Percentiles rank a stretch among this genome's conserved stretches.
Evolutionary conservation across 768 basidiomycete genomes (phyloP).

Genomic region (Hydnomerulius pinastri): DNA sequence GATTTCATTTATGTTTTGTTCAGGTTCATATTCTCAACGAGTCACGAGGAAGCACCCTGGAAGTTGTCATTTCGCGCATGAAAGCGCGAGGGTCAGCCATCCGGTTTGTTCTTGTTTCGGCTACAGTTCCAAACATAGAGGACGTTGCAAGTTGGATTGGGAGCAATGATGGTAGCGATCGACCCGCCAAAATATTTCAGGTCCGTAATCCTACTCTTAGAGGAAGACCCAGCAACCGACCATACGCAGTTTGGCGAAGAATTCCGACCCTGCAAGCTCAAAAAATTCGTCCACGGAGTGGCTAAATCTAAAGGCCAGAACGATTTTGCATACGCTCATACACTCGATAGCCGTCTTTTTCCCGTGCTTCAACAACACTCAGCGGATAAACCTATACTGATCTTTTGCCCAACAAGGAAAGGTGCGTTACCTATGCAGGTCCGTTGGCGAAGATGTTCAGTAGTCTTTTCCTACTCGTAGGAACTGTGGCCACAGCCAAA

Average conservation of each 20-base stretch:
- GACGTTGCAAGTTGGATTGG: slow-evolving; percentile 93
- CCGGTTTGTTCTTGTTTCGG: slow-evolving; percentile 88
- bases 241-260: slow-evolving; percentile 82
- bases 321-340: slow-evolving; percentile 74
- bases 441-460: not conserved
- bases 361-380: slow-evolving; percentile 71
- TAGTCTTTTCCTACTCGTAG: slow-evolving; percentile 30
- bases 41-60: slow-evolving; percentile 85
- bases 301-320: slow-evolving; percentile 63
- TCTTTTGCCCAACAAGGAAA: slow-evolving; percentile 90
- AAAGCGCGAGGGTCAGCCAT: slow-evolving; percentile 68
- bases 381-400: slow-evolving; percentile 77
- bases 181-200: slow-evolving; percentile 66
- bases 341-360: slow-evolving; percentile 75
- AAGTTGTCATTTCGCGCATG: slow-evolving; percentile 95
- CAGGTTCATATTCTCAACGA: slow-evolving; percentile 95
- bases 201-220: slow-evolving; percentile 37
- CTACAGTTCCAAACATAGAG: slow-evolving; percentile 90
- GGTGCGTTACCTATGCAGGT: slow-evolving; percentile 41
- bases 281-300: slow-evolving; percentile 71
- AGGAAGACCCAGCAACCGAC: slow-evolving; percentile 1
- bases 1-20: not conserved
- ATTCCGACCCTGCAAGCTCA: slow-evolving; percentile 83
- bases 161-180: slow-evolving; percentile 31
- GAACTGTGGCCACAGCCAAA: slow-evolving; percentile 70